Evolutionary conservation across 2,329 filamentous ascomycete species (phyloP), one percentile per base, ranked within the genome.

Genomic region (Fusarium setosum): DNA sequence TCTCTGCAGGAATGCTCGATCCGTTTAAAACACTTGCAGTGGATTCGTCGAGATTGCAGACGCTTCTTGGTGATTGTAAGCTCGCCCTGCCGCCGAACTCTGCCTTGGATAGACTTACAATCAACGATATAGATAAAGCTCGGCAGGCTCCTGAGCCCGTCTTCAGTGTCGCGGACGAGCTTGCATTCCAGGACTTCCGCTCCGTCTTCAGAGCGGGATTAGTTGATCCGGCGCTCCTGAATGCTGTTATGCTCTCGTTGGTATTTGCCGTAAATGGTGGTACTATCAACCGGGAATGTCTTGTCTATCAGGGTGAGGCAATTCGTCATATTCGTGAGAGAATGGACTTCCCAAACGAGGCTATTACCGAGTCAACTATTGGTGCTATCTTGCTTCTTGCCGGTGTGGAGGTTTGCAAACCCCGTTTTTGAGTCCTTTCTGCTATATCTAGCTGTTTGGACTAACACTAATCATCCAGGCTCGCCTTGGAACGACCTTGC

Each of bases 381-480:
- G 81, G 78, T 0, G 75, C 81, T 0, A 82, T 83, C 59, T 17
- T 83, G 6, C 69, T 83, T 0, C 68, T 82, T 0, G 79, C 79
- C 11, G 79, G 80, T 1, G 66, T 81, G 1, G 80, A 82, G 73
- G 80, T 81, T 2, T 53, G 78, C 34, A 57, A 15, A n/a, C 6
- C 15, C 48, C 15, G 15, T 5, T 29, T 10, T 15, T 29, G 17
- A 42, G 26, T 29, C 26, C 26, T n/a, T n/a, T n/a, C n/a, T n/a
- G n/a, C 26, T 29, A 29, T 9, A 29, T 29, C 26, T 29, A 11
- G 4, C 26, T 11, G 54, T 11, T 10, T 2, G 6, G 26, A 1
- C 55, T 65, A 2, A 72, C 38, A 3, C 32, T 55, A 45, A n/a
- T 24, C 29, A 0, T 4, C 2, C 11, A 82, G 80, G 76, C 79